These are phyloP conservation scores for Solanum medicagineum DNA, from an alignment of 257 asterid species.

Conservation along the genomic window DNA sequence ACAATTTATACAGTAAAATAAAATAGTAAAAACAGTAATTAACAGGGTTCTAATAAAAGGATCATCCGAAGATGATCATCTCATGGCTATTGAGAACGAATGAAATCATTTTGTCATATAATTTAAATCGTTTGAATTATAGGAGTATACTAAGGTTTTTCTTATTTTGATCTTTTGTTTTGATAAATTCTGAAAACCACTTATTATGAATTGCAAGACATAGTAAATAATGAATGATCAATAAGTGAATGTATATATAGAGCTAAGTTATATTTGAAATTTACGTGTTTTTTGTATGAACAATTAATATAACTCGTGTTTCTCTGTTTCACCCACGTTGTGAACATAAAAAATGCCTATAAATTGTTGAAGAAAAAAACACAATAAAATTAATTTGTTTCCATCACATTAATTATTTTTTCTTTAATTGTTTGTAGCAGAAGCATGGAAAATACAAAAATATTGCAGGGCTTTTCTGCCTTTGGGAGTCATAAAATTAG, in stretches of 20 bases:
- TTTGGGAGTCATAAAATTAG: not conserved
- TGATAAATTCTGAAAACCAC: not conserved
- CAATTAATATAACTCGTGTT: not conserved
- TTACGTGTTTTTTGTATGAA: not conserved
- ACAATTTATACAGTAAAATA: no score
- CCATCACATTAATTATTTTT: not conserved
- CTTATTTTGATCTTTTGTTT: no score
- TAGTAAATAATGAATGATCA: not conserved
- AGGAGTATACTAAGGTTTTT: no score
- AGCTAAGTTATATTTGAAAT: not conserved
- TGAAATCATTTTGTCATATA: no score
- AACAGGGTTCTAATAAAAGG: no score
- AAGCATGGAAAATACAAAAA: not conserved
- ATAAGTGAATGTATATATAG: not conserved
- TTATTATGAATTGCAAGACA: not conserved
- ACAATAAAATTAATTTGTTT: not conserved
- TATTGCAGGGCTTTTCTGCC: not conserved
- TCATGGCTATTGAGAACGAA: no score
- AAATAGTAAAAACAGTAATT: no score
- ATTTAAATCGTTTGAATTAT: no score
- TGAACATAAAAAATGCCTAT: not conserved
- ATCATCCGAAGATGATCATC: no score
- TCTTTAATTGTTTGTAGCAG: not conserved
- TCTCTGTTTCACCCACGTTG: not conserved
- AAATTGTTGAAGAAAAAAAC: not conserved